These are phyloP conservation scores for Kandelia obovata DNA, from an alignment of 345 rosid species.

Conservation along the genomic window DNA sequence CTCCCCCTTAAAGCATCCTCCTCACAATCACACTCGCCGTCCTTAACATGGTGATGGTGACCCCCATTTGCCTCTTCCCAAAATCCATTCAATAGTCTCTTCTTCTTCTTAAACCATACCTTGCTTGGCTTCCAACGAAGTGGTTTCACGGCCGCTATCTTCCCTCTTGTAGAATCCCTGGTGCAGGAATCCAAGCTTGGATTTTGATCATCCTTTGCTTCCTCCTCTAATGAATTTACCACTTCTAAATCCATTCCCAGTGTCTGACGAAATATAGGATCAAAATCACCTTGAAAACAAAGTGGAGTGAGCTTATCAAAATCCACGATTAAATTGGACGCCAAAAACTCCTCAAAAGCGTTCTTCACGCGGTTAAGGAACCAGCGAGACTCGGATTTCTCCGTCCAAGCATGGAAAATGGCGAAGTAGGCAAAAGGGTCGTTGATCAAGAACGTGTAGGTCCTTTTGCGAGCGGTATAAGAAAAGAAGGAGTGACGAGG, in stretches of 20 bases:
- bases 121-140: slow-evolving; percentile 49
- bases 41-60: slow-evolving; percentile 15
- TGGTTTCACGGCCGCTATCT: slow-evolving; percentile 39
- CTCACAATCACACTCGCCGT: slow-evolving; percentile 6
- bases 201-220: slow-evolving; percentile 28
- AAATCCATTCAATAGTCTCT: slow-evolving; percentile 9
- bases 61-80: slow-evolving; percentile 32
- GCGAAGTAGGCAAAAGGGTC: slow-evolving; percentile 60
- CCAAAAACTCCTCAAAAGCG: slow-evolving; percentile 40
- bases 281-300: slow-evolving; percentile 55
- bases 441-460: slow-evolving; percentile 58
- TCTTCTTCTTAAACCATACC: slow-evolving; percentile 75
- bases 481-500: slow-evolving; percentile 65
- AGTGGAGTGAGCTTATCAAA: slow-evolving; percentile 28
- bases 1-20: slow-evolving; percentile 36
- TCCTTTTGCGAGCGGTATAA: slow-evolving; percentile 50
- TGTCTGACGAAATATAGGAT: slow-evolving; percentile 46
- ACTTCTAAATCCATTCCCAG: slow-evolving; percentile 46
- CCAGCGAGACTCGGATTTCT: slow-evolving; percentile 45
- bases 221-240: slow-evolving; percentile 31
- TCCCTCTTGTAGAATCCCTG: slow-evolving; percentile 33
- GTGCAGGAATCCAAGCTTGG: slow-evolving; percentile 33
- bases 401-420: slow-evolving; percentile 41
- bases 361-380: slow-evolving; percentile 51
- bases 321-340: slow-evolving; percentile 25